Percentiles rank a stretch among this genome's conserved stretches.
These are phyloP conservation scores for Ogataea chonburiensis DNA, from an alignment of 805 yeast species.

Conservation along the genomic window DNA sequence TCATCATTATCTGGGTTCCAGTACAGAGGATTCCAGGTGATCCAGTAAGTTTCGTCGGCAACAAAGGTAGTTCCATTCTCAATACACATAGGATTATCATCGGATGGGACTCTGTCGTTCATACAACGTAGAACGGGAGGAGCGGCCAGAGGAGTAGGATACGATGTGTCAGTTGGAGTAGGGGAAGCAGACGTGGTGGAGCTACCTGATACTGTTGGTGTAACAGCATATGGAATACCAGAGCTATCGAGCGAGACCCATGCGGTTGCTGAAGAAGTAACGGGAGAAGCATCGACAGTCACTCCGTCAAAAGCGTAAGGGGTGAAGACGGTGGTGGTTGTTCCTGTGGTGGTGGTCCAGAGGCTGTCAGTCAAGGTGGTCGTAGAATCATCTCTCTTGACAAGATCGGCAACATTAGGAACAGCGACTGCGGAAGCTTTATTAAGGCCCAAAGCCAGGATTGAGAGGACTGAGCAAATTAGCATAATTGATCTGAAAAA, in stretches of 20 bases:
- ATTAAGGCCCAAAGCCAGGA: too few relatives aligned
- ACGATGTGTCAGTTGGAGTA: constrained; percentile 2
- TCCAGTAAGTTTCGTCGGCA: constrained; percentile 4
- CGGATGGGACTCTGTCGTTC: constrained; percentile 3
- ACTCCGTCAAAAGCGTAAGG: constrained; percentile 1
- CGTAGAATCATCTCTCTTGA: too few relatives aligned
- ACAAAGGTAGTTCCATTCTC: constrained; percentile 1
- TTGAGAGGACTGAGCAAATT: background rate
- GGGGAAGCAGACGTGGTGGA: constrained; percentile 3
- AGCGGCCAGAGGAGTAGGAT: constrained; percentile 4
- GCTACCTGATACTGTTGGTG: constrained; percentile 2
- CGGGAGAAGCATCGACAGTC: constrained; percentile 2
- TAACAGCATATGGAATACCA: constrained; percentile 3
- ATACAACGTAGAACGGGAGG: constrained; percentile 4
- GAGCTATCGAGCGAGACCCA: constrained; percentile 5
- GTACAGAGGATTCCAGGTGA: constrained; percentile 3
- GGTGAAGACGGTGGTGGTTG: constrained; percentile 1
- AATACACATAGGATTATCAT: constrained; percentile 2
- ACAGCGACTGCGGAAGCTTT: too few relatives aligned
- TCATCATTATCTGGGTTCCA: constrained; percentile 1
- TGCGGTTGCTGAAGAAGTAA: background rate
- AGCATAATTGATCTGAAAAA: background rate
- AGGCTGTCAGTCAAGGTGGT: background rate
- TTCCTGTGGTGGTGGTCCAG: constrained; percentile 4
- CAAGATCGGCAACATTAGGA: too few relatives aligned